Percentiles rank a stretch among this genome's conserved stretches.
These are phyloP conservation scores for Hypoxylon lienhwacheense DNA, from an alignment of 495 filamentous ascomycete species.

Conservation along the genomic window DNA sequence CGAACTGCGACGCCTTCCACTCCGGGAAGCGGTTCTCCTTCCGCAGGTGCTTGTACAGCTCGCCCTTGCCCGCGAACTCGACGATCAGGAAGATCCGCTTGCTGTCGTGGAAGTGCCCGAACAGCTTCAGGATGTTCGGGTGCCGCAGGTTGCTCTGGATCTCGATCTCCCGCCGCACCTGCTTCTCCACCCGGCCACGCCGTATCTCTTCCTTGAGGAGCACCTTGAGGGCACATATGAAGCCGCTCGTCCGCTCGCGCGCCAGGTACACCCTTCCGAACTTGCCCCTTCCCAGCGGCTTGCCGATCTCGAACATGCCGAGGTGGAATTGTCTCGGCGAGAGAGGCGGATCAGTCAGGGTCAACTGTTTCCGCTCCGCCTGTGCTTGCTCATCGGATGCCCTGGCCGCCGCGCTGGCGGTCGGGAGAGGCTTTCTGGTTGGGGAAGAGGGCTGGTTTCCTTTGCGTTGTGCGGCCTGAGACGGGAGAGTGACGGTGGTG, in stretches of 20 bases:
- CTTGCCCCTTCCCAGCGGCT: slow-evolving; percentile 94
- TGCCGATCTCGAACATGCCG: slow-evolving; percentile 98
- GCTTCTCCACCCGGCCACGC: slow-evolving; percentile 88
- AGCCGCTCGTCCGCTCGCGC: slow-evolving; percentile 82
- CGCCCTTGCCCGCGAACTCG: slow-evolving; percentile 92
- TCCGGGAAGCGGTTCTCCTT: slow-evolving; percentile 88
- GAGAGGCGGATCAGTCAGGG: slow-evolving; percentile 59
- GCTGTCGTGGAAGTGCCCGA: slow-evolving; percentile 95
- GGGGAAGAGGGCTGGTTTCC: slow-evolving; percentile 41
- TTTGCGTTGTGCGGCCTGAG: slow-evolving; percentile 63
- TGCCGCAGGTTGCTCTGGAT: slow-evolving; percentile 96
- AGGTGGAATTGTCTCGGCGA: slow-evolving; percentile 80
- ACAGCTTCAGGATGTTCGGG: slow-evolving; percentile 92
- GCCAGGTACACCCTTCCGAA: slow-evolving; percentile 96
- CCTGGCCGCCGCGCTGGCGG: slow-evolving; percentile 44
- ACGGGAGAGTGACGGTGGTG: slow-evolving; percentile 65
- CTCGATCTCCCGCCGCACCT: slow-evolving; percentile 95
- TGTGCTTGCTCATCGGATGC: slow-evolving; percentile 55
- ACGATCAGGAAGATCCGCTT: slow-evolving; percentile 95
- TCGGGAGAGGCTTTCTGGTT: slow-evolving; percentile 40
- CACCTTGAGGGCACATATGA: slow-evolving; percentile 96
- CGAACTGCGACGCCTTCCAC: slow-evolving; percentile 94
- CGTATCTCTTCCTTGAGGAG: slow-evolving; percentile 93
- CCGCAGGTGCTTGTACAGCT: slow-evolving; percentile 94
- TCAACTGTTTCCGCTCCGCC: slow-evolving; percentile 55